These are phyloP conservation scores for Pelargonium australe DNA, from an alignment of 441 rosid genomes.

Conservation along the genomic window DNA sequence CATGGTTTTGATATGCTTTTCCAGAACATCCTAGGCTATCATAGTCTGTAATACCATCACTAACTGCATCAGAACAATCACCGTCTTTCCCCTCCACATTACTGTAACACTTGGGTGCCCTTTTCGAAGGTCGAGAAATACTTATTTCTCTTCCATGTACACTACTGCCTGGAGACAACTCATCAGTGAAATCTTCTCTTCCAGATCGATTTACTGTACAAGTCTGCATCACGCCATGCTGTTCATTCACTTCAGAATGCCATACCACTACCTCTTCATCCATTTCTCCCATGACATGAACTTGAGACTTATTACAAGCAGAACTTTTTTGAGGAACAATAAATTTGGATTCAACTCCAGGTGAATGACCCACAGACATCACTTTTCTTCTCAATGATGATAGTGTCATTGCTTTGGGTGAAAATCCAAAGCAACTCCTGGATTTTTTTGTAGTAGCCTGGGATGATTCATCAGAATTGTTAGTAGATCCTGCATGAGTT, in stretches of 20 bases:
- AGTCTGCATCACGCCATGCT: slow-evolving; percentile 28
- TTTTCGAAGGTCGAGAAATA: slow-evolving; percentile 29
- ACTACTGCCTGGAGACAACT: slow-evolving; percentile 26
- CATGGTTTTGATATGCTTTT: slow-evolving; percentile 18
- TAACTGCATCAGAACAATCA: slow-evolving; percentile 30
- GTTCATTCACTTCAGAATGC: slow-evolving; percentile 40
- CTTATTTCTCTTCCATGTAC: slow-evolving; percentile 21
- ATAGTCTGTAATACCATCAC: slow-evolving; percentile 24
- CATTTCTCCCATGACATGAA: slow-evolving; percentile 29
- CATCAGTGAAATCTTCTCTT: slow-evolving; percentile 30
- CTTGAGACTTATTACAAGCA: slow-evolving; percentile 26
- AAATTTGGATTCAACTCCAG: slow-evolving; percentile 28
- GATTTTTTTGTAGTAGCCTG: slow-evolving; percentile 22
- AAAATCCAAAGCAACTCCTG: slow-evolving; percentile 20
- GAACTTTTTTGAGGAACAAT: slow-evolving; percentile 27
- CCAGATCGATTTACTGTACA: slow-evolving; percentile 31
- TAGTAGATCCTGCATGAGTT: slow-evolving; percentile 21
- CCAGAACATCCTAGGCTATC: slow-evolving; percentile 30
- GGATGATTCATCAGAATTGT: slow-evolving; percentile 22
- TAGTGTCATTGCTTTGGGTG: slow-evolving; percentile 33
- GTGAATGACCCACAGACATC: slow-evolving; percentile 25
- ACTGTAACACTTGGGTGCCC: slow-evolving; percentile 21
- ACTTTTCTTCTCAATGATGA: slow-evolving; percentile 35
- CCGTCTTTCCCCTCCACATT: slow-evolving; percentile 21
- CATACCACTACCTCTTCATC: slow-evolving; percentile 32